Percentiles rank a stretch among this genome's conserved stretches.
These are phyloP conservation scores for Fusarium pseudograminearum DNA, from an alignment of 2,329 filamentous ascomycete species.

Conservation along the genomic window DNA sequence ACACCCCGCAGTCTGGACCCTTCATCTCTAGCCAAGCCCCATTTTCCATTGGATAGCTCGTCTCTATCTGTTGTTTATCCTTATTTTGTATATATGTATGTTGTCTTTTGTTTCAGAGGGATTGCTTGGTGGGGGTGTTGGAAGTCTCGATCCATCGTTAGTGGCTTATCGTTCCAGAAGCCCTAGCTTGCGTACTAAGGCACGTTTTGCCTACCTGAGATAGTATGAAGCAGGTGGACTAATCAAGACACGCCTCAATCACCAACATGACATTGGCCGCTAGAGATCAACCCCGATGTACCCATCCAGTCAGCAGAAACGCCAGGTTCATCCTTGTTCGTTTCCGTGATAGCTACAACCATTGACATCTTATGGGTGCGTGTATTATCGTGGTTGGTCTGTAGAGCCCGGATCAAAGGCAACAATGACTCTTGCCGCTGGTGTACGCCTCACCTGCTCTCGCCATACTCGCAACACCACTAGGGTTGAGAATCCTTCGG, in stretches of 20 bases:
- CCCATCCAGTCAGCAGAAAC: constrained; percentile 13
- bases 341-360: constrained; percentile 1
- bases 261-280: constrained; percentile 1
- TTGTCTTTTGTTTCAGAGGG: constrained; percentile 32
- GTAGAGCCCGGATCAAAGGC: neutral
- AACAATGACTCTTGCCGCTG: neutral
- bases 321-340: constrained; percentile 26
- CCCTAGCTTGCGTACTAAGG: neutral
- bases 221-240: neutral
- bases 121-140: constrained; percentile 2
- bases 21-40: constrained; percentile 27
- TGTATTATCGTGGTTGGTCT: constrained; percentile 5
- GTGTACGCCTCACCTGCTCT: neutral
- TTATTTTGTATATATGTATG: constrained; percentile 5
- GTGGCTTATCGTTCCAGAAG: neutral
- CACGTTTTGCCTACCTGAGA: neutral
- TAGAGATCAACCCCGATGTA: constrained; percentile 19
- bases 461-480: neutral
- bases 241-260: constrained; percentile 3
- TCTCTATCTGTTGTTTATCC: constrained; percentile 11
- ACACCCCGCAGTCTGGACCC: constrained; percentile 28
- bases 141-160: neutral
- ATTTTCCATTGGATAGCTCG: neutral
- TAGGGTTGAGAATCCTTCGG: neutral
- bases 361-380: neutral